Percentiles rank a stretch among this genome's conserved stretches.
phyloP scores from a whole-genome alignment of 345 rosid species.

The Anacardium occidentale region DNA sequence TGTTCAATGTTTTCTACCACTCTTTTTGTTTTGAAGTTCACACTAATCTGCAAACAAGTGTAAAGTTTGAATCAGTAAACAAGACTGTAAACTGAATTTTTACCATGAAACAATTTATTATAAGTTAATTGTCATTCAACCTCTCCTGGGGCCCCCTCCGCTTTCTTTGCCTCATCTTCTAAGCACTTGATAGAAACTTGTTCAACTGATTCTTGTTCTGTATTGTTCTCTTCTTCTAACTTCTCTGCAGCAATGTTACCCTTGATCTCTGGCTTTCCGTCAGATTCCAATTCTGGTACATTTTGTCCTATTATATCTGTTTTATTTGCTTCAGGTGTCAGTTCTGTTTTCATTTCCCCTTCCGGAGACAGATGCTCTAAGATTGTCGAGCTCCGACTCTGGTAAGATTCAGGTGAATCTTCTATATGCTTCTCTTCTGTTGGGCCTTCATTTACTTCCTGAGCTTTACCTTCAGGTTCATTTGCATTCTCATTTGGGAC shows the following conservation, averaged over 20 bases:
- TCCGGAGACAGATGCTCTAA: conserved; percentile 10
- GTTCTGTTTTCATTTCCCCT: neutral
- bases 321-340: conserved; percentile 17
- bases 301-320: neutral
- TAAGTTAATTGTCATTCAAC: conserved; percentile 11
- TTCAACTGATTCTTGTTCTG: conserved; percentile 7
- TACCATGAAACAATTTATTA: neutral
- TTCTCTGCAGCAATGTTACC: neutral
- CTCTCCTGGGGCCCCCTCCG: conserved; percentile 16
- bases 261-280: conserved; percentile 7
- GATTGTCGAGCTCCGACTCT: conserved; percentile 8
- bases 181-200: conserved; percentile 8
- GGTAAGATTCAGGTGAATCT: conserved; percentile 14
- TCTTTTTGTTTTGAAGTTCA: conserved; percentile 3
- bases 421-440: conserved; percentile 9
- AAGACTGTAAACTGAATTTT: conserved; percentile 3
- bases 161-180: conserved; percentile 11
- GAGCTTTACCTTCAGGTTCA: conserved; percentile 20
- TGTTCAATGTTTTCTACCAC: conserved; percentile 10
- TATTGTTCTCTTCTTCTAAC: neutral
- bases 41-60: conserved; percentile 15
- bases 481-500: neutral
- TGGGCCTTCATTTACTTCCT: conserved; percentile 9
- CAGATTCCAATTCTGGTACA: conserved; percentile 1
- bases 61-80: conserved; percentile 1